Conservation (phyloP, 2,329 filamentous ascomycete species). For the Aspergillus aculeatinus region DNA sequence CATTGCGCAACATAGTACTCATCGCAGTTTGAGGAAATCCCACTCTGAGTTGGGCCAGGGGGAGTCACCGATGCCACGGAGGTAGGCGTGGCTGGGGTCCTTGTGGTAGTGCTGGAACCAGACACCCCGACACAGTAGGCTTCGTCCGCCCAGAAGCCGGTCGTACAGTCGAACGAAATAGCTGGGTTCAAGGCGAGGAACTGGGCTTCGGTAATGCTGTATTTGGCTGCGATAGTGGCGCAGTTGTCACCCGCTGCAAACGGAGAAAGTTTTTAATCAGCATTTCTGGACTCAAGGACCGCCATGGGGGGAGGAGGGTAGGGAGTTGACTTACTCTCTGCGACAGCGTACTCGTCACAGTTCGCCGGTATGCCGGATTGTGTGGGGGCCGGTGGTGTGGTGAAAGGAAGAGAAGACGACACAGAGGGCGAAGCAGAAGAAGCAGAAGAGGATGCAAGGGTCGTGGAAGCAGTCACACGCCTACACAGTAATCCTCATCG, state of each 20-base stretch:
- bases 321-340: background rate
- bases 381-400: background rate
- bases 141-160: slow-evolving; percentile 1
- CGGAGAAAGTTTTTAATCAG: background rate
- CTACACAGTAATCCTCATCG: slow-evolving; percentile 3
- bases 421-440: background rate
- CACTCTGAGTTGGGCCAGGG: slow-evolving; percentile 5
- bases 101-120: background rate
- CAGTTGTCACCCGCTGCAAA: slow-evolving; percentile 8
- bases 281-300: too few species aligned
- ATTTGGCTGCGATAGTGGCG: slow-evolving; percentile 5
- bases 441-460: background rate
- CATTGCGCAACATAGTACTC: slow-evolving; percentile 11
- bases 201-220: slow-evolving; percentile 11
- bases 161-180: slow-evolving; percentile 11
- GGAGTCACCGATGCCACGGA: background rate
- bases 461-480: background rate
- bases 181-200: slow-evolving; percentile 18
- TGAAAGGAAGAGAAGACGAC: background rate
- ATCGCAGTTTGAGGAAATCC: slow-evolving; percentile 9
- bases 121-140: background rate
- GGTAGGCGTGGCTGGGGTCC: background rate
- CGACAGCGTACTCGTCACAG: slow-evolving; percentile 13
- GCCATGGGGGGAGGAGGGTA: background rate
- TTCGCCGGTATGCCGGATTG: slow-evolving; percentile 8